These are phyloP conservation scores for Akanthomyces lecanii DNA, from an alignment of 2,329 filamentous ascomycete species.

Conservation along the genomic window DNA sequence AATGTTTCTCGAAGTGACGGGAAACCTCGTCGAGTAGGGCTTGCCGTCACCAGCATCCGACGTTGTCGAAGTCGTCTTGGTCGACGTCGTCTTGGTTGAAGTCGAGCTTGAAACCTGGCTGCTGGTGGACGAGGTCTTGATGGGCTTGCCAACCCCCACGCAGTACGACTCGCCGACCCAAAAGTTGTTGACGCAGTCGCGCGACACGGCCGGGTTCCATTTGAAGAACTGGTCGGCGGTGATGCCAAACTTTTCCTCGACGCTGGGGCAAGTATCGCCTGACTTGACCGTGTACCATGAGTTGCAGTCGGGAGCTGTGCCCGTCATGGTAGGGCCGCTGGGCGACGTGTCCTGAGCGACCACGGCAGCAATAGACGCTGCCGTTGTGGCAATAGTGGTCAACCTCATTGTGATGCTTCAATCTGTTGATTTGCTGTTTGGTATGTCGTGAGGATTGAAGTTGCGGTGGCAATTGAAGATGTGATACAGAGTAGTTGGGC, in stretches of 20 bases:
- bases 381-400: neutral
- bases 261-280: constrained; percentile 22
- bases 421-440: neutral
- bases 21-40: constrained; percentile 11
- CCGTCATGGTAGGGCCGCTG: neutral
- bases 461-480: neutral
- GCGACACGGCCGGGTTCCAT: constrained; percentile 27
- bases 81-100: neutral
- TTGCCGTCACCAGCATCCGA: neutral
- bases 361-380: neutral
- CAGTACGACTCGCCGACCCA: constrained; percentile 26
- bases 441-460: neutral
- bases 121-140: constrained; percentile 13
- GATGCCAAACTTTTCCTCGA: constrained; percentile 22
- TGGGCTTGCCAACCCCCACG: constrained; percentile 20
- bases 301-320: constrained; percentile 19
- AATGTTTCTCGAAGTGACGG: constrained; percentile 14
- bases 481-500: neutral
- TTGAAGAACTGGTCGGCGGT: constrained; percentile 24
- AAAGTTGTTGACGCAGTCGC: constrained; percentile 27
- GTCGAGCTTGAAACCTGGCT: neutral
- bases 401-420: neutral
- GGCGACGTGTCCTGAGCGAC: neutral
- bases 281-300: constrained; percentile 19
- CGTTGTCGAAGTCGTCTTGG: neutral